Evolutionary conservation across 257 asterid genomes (phyloP), one percentile per base, ranked within the genome.

Genomic region (Solanum sejunctum): DNA sequence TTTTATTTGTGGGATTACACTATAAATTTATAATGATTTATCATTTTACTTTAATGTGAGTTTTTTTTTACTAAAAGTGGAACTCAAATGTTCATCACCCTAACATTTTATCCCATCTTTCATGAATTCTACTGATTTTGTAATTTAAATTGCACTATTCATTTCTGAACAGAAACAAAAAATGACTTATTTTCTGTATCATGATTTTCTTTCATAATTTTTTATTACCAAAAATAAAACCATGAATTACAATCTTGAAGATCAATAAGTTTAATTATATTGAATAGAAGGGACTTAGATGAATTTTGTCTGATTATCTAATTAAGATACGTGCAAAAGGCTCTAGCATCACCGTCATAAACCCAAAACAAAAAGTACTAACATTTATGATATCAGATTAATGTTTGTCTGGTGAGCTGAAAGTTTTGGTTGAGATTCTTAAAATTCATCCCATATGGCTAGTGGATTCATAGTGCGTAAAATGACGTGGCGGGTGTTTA

Each of bases 401-500:
- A 23, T 21, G 49, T 8, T 58, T 8, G 9, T 61, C 78, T 66
- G 8, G 55, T 85, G 75, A 57, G 66, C 55, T 54, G 49, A 39
- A 20, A 51, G 6, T 12, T 85, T 52, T 45, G 32, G 47, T n/a
- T 47, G 55, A 36, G 23, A 63, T 32, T 75, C 78, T 52, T 41
- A 61, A 78, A 77, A 21, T 77, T 51, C 47, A 23, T 32, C 54
- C 45, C 10, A 11, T 18, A 83, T 63, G 43, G 66, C 18, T 69
- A 83, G 91, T 86, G 89, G 87, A 61, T 6, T 23, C 2, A 26
- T 52, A 78, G 60, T 77, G 82, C 82, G 82, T 45, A 52, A 8
- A 51, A 36, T 87, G 89, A 80, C 84, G 89, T 86, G 85, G 86
- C 85, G 66, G 51, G 26, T 70, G 79, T 77, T 84, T 66, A 82